A percentile compares a stretch with the other conserved stretches of the same genome.
phyloP scores from a whole-genome alignment of 1,284 basidiomycete species.

The Testicularia cyperi region DNA sequence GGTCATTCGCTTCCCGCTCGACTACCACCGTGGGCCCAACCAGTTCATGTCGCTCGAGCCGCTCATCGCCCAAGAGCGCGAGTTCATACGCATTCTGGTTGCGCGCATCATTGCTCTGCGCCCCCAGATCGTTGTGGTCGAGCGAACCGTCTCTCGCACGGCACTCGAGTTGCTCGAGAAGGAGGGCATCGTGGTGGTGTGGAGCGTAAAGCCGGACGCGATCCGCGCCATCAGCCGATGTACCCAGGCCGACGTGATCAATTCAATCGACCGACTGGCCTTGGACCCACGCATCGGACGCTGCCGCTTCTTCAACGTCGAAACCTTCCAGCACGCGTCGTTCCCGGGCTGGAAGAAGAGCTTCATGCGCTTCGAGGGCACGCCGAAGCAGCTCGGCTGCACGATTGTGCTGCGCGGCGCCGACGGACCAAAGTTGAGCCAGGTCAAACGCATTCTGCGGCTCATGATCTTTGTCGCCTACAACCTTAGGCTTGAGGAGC shows the following conservation, averaged over 20 bases:
- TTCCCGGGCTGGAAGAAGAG: constrained; percentile 91
- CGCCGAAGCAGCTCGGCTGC: constrained; percentile 85
- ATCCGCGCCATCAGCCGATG: constrained; percentile 85
- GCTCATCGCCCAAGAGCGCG: constrained; percentile 88
- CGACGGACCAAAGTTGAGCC: constrained; percentile 73
- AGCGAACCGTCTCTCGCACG: constrained; percentile 86
- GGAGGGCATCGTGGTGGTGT: constrained; percentile 85
- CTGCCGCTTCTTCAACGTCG: constrained; percentile 81
- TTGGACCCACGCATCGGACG: constrained; percentile 87
- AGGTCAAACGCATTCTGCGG: constrained; percentile 86
- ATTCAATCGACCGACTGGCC: constrained; percentile 90
- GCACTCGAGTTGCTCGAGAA: constrained; percentile 86
- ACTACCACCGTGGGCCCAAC: constrained; percentile 84
- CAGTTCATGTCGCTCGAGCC: constrained; percentile 93
- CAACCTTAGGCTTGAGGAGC: constrained; percentile 89
- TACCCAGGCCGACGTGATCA: constrained; percentile 92
- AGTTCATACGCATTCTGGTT: constrained; percentile 86
- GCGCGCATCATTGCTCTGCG: constrained; percentile 84
- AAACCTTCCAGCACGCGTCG: constrained; percentile 88
- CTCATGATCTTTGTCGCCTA: constrained; percentile 87
- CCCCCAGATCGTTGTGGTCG: constrained; percentile 88
- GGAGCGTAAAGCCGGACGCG: constrained; percentile 83
- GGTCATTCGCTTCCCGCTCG: constrained; percentile 91
- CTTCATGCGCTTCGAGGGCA: constrained; percentile 89
- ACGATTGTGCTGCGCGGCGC: constrained; percentile 92